These are phyloP conservation scores for Paramyrothecium sp. DNA, from an alignment of 2,329 filamentous ascomycete species.

Conservation along the genomic window DNA sequence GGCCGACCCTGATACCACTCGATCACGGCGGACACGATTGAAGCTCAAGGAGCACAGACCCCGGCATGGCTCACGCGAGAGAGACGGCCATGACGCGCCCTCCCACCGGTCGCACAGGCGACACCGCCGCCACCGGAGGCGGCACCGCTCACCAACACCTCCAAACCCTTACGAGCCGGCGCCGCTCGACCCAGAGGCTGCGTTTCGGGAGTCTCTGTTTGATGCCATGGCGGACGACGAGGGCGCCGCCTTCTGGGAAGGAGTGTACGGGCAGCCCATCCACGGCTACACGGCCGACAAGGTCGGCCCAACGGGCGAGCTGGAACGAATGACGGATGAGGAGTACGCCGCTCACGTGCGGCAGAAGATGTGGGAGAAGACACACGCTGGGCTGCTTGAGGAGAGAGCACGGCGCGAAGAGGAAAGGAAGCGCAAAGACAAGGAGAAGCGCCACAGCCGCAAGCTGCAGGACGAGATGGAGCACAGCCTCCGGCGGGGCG, in stretches of 20 bases:
- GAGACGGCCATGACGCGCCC: constrained; percentile 17
- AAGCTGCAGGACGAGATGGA: constrained; percentile 66
- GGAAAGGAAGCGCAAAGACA: constrained; percentile 47
- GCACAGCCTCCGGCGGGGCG: constrained; percentile 63
- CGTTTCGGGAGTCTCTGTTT: constrained; percentile 92
- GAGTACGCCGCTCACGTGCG: constrained; percentile 87
- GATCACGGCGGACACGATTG: constrained; percentile 28
- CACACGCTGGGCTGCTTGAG: constrained; percentile 77
- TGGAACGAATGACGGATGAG: constrained; percentile 89
- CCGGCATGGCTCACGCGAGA: constrained; percentile 16
- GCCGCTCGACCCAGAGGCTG: constrained; percentile 64
- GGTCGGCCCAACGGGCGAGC: constrained; percentile 46
- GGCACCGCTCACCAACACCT: constrained; percentile 42
- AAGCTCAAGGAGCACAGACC: constrained; percentile 30
- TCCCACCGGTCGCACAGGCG: constrained; percentile 18
- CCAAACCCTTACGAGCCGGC: constrained; percentile 45
- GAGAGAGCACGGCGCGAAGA: constrained; percentile 65
- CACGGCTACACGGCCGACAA: constrained; percentile 67
- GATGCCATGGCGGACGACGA: constrained; percentile 97
- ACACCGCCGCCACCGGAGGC: constrained; percentile 28
- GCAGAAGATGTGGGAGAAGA: constrained; percentile 92
- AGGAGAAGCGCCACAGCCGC: constrained; percentile 47
- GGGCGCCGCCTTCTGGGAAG: constrained; percentile 91
- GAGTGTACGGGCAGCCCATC: constrained; percentile 93
- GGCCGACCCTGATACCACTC: constrained; percentile 15